phyloP scores from a whole-genome alignment of 176 grass and related monocot species.

The Aegilops speltoides region DNA sequence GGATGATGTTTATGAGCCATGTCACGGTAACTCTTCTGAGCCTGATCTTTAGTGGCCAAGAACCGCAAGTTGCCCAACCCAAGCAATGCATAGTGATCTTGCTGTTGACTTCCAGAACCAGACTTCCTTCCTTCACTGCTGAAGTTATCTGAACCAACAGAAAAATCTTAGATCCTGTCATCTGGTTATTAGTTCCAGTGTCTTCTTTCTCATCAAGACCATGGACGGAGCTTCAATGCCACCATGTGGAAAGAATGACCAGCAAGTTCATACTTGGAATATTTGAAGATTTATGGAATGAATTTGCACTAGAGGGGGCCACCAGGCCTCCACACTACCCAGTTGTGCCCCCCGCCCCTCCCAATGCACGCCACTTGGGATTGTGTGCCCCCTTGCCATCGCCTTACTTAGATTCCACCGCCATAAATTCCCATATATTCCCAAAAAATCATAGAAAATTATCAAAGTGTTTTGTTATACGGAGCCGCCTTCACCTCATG shows the following conservation, averaged over 20 bases:
- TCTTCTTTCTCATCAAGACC: conserved; percentile 78
- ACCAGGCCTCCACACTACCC: too few species aligned
- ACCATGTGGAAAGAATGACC: conserved; percentile 84
- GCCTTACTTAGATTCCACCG: too few species aligned
- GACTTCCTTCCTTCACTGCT: conserved; percentile 42
- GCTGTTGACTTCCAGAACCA: too few species aligned
- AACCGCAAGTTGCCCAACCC: conserved; percentile 77
- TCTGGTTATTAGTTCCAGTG: conserved; percentile 51
- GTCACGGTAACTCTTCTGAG: conserved; percentile 83
- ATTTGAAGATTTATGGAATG: too few species aligned
- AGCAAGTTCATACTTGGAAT: conserved; percentile 58
- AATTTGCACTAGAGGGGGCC: too few species aligned
- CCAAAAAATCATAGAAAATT: too few species aligned
- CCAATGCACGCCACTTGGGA: too few species aligned
- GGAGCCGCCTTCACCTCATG: too few species aligned
- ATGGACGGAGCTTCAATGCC: conserved; percentile 55
- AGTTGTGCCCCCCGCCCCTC: too few species aligned
- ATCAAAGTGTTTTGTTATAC: too few species aligned
- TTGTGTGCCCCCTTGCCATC: too few species aligned
- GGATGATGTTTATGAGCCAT: conserved; percentile 92
- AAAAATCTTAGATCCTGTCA: conserved; percentile 62
- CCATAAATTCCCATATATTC: too few species aligned
- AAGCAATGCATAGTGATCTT: conserved; percentile 53
- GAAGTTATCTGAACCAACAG: conserved; percentile 59
- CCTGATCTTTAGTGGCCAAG: conserved; percentile 94